These are phyloP conservation scores for Linnemannia schmuckeri DNA, from an alignment of 192 early-diverging fungal genomes.

Conservation along the genomic window DNA sequence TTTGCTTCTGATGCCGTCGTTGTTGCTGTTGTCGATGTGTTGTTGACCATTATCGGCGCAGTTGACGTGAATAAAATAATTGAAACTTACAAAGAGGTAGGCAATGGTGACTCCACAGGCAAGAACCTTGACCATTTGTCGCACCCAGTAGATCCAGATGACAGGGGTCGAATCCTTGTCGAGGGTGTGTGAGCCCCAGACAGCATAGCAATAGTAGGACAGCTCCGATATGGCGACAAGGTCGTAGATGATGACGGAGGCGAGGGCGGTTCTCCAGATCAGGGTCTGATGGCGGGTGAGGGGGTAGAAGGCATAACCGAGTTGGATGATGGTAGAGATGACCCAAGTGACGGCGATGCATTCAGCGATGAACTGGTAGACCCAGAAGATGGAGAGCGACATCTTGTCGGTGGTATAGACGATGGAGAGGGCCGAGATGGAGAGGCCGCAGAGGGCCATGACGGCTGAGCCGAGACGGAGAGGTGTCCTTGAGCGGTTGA, in stretches of 20 bases:
- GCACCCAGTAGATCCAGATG: slow-evolving; percentile 47
- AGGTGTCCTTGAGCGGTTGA: slow-evolving; percentile 44
- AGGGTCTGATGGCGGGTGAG: slow-evolving; percentile 50
- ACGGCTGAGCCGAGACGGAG: slow-evolving; percentile 40
- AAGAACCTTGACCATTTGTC: slow-evolving; percentile 40
- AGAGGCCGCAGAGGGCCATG: slow-evolving; percentile 47
- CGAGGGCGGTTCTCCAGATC: slow-evolving; percentile 50
- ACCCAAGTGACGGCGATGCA: slow-evolving; percentile 46
- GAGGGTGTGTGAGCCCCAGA: slow-evolving; percentile 23
- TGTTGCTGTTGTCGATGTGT: not conserved
- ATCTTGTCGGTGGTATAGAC: slow-evolving; percentile 26
- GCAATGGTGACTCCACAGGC: slow-evolving; percentile 45
- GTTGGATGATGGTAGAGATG: slow-evolving; percentile 51
- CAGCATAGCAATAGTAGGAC: slow-evolving; percentile 42
- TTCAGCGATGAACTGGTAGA: slow-evolving; percentile 49
- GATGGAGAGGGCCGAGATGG: slow-evolving; percentile 45
- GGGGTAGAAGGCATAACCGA: slow-evolving; percentile 54
- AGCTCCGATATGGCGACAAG: slow-evolving; percentile 39
- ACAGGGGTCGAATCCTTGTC: slow-evolving; percentile 9
- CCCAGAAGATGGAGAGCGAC: slow-evolving; percentile 33
- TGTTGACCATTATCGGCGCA: not conserved
- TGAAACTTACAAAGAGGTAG: slow-evolving; percentile 53
- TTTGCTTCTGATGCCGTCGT: not conserved
- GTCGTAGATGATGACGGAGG: slow-evolving; percentile 48
- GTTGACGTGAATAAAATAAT: not conserved